Percentiles rank a stretch among this genome's conserved stretches.
These are phyloP conservation scores for Vickermania ingenoplastis DNA, from an alignment of 208 protist species.

Conservation along the genomic window DNA sequence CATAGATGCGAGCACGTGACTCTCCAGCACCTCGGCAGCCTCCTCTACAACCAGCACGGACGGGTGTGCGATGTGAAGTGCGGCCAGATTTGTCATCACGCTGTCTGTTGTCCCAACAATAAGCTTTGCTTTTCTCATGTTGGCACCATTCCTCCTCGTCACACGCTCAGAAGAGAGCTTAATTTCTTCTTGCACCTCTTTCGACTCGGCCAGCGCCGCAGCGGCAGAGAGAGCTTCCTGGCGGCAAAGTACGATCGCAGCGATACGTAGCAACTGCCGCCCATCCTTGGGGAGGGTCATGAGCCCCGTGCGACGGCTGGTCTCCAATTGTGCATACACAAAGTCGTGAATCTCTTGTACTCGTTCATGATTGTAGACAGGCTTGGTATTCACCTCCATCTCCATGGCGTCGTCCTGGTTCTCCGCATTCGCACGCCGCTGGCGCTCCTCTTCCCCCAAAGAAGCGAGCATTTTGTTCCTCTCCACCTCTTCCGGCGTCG, in stretches of 20 bases:
- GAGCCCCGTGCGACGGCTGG: not conserved
- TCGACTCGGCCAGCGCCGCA: no score
- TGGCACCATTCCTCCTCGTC: not conserved
- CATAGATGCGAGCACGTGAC: constrained; percentile 26
- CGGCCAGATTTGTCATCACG: constrained; percentile 10
- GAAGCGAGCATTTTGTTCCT: not conserved
- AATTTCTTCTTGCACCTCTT: no score
- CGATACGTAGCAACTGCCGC: not conserved
- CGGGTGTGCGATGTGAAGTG: constrained; percentile 10
- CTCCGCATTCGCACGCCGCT: constrained; percentile 1
- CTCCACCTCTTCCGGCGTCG: not conserved
- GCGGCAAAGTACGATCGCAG: not conserved
- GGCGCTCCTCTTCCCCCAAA: constrained; percentile 4
- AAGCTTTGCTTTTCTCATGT: constrained; percentile 4
- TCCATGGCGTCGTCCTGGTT: not conserved
- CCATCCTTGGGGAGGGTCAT: not conserved
- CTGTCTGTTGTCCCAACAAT: constrained; percentile 46
- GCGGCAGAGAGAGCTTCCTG: not conserved
- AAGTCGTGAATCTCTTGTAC: not conserved
- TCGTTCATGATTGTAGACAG: not conserved
- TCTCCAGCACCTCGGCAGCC: constrained; percentile 44
- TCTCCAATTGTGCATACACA: not conserved
- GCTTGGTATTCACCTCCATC: not conserved
- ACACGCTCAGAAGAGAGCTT: no score
- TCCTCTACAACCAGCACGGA: constrained; percentile 61